phyloP scores from a whole-genome alignment of 1,284 basidiomycete species.

The Kwoniella shivajii region DNA sequence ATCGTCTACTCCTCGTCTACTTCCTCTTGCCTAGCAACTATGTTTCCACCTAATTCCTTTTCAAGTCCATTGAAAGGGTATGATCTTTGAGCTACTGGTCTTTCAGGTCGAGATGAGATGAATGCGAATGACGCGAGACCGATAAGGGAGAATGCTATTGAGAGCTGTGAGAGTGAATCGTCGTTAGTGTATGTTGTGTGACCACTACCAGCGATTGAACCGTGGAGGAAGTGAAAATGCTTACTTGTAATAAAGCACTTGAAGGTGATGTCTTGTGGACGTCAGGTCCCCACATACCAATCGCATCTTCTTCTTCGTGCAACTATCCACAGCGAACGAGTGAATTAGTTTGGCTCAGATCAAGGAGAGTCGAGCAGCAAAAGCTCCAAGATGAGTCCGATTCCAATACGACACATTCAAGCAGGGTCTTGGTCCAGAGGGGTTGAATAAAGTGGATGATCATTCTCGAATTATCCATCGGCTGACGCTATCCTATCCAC shows the following conservation, averaged over 20 bases:
- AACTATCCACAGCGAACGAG: conserved; percentile 64
- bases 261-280: conserved; percentile 51
- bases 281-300: conserved; percentile 89
- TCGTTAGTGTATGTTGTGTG: too few relatives aligned
- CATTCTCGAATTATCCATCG: too few relatives aligned
- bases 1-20: conserved; percentile 41
- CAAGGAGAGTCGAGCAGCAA: too few relatives aligned
- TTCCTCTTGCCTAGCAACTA: conserved; percentile 34
- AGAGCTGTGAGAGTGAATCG: conserved; percentile 23
- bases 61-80: conserved; percentile 53
- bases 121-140: conserved; percentile 42
- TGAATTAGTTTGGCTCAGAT: too few relatives aligned
- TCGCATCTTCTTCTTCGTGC: conserved; percentile 78
- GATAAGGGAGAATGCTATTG: conserved; percentile 37
- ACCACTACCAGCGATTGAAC: too few relatives aligned
- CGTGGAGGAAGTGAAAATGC: conserved; percentile 7
- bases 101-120: conserved; percentile 31
- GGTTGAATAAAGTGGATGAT: too few relatives aligned
- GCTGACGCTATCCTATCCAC: background rate
- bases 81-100: conserved; percentile 37
- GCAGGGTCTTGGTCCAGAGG: background rate
- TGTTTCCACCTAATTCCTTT: conserved; percentile 48
- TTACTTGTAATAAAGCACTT: conserved; percentile 39
- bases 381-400: too few relatives aligned
- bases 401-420: background rate